Evolutionary conservation across 1,284 basidiomycete species (phyloP).

Genomic region (Phellinidium pouzarii): DNA sequence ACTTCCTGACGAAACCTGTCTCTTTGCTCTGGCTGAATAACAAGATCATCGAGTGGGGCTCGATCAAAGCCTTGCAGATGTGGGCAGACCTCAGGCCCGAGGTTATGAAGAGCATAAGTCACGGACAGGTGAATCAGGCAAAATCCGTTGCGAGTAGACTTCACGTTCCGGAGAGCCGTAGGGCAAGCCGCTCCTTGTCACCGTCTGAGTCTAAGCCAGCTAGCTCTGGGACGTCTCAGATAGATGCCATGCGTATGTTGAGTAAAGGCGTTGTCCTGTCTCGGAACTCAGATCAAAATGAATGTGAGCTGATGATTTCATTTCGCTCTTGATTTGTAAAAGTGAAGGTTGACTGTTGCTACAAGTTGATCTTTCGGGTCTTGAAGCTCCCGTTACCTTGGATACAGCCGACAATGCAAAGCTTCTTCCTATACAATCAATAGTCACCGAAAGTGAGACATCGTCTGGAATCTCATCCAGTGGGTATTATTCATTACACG

Average conservation of each 20-base stretch:
- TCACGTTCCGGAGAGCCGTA: conserved; percentile 54
- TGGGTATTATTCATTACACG: not conserved
- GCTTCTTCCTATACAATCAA: not conserved
- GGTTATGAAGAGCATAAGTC: conserved; percentile 44
- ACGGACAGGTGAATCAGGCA: conserved; percentile 56
- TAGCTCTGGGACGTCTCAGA: conserved; percentile 1
- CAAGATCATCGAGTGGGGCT: conserved; percentile 99
- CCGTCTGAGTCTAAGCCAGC: not conserved
- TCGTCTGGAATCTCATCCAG: not conserved
- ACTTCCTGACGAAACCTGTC: conserved; percentile 97
- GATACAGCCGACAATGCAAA: not conserved
- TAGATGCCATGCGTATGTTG: conserved; percentile 13
- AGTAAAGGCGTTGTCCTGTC: conserved; percentile 1
- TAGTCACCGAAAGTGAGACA: not conserved
- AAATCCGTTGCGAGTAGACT: conserved; percentile 59
- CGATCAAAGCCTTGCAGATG: conserved; percentile 82
- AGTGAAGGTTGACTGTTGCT: not conserved
- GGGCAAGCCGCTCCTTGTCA: not conserved
- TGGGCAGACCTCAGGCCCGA: conserved; percentile 75
- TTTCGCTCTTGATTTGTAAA: no score
- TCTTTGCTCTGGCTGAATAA: conserved; percentile 93
- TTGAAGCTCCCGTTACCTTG: not conserved
- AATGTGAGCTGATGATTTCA: conserved; percentile 9
- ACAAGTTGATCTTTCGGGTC: conserved; percentile 3
- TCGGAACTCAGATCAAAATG: conserved; percentile 3